phyloP scores from a whole-genome alignment of 495 filamentous ascomycete genomes.

The Neurospora sp. region DNA sequence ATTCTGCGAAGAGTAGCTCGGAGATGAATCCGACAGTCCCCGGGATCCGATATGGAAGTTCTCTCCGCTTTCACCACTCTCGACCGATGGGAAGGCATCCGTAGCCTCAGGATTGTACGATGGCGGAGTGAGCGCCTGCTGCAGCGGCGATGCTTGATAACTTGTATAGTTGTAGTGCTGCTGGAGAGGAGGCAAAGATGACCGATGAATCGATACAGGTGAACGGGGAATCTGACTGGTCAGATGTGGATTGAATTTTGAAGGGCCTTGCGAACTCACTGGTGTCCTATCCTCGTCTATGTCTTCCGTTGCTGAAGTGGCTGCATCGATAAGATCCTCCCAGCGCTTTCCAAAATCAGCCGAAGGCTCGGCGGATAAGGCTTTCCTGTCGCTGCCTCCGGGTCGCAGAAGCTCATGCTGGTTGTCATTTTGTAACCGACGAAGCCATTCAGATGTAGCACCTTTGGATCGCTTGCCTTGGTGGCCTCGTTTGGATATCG shows the following conservation, averaged over 20 bases:
- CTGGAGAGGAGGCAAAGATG: slow-evolving; percentile 65
- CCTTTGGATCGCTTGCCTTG: slow-evolving; percentile 67
- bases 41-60: slow-evolving; percentile 56
- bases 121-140: slow-evolving; percentile 77
- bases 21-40: slow-evolving; percentile 45
- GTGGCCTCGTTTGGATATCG: slow-evolving; percentile 69
- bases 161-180: slow-evolving; percentile 50
- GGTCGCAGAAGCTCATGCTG: slow-evolving; percentile 42
- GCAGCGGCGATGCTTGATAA: slow-evolving; percentile 78
- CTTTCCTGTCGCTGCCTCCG: slow-evolving; percentile 69
- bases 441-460: slow-evolving; percentile 35
- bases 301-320: slow-evolving; percentile 80
- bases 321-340: slow-evolving; percentile 87
- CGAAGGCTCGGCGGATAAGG: slow-evolving; percentile 72
- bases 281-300: slow-evolving; percentile 78
- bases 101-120: slow-evolving; percentile 53
- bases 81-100: slow-evolving; percentile 79
- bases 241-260: slow-evolving; percentile 26
- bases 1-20: slow-evolving; percentile 44
- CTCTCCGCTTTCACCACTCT: slow-evolving; percentile 49
- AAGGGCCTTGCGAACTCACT: slow-evolving; percentile 42
- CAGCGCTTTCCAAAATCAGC: slow-evolving; percentile 76
- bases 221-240: slow-evolving; percentile 54
- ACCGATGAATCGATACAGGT: slow-evolving; percentile 57
- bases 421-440: slow-evolving; percentile 37